These are phyloP conservation scores for Helminthosporium solani DNA, from an alignment of 2,329 filamentous ascomycete genomes.

Conservation along the genomic window DNA sequence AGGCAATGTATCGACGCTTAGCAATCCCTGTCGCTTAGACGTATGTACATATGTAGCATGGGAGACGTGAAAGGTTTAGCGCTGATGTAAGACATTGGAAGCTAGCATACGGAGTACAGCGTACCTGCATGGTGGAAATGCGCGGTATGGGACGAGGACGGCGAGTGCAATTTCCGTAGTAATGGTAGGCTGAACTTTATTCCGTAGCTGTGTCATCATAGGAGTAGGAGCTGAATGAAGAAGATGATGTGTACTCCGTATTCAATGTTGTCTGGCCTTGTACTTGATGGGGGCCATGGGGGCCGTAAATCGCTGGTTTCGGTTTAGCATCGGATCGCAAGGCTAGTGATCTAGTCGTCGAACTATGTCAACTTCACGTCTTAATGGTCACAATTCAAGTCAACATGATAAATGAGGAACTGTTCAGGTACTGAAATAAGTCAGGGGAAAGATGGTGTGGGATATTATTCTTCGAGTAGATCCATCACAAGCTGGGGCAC, in stretches of 20 bases:
- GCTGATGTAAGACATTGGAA: not conserved
- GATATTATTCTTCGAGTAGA: constrained; percentile 51
- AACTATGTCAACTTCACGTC: no score
- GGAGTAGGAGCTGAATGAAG: no score
- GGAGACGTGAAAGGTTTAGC: not conserved
- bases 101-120: not conserved
- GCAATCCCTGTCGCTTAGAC: not conserved
- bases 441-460: not conserved
- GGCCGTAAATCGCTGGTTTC: no score
- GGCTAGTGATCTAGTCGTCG: no score
- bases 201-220: not conserved
- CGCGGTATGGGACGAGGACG: not conserved
- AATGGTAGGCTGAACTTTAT: not conserved
- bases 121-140: not conserved
- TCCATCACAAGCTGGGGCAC: constrained; percentile 73
- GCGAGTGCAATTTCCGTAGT: not conserved
- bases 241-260: not conserved
- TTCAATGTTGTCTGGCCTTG: no score
- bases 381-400: no score
- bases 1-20: not conserved
- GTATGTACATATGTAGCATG: no score
- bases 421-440: not conserved
- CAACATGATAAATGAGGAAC: not conserved
- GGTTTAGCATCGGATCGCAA: no score
- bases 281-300: no score